phyloP scores from a whole-genome alignment of 371 early-diverging fungal species.

The Rhizopus sp. region DNA sequence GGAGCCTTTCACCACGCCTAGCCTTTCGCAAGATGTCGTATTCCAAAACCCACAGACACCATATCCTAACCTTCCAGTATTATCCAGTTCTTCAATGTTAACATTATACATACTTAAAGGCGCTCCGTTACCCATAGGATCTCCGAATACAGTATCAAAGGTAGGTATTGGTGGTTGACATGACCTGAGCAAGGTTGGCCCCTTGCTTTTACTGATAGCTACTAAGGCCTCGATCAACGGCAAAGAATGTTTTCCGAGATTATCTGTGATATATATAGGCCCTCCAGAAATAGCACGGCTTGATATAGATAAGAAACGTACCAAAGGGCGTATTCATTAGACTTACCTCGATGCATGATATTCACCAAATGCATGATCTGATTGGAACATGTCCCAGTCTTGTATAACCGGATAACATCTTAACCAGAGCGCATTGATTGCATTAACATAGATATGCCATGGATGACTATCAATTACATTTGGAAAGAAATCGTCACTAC shows the following conservation, averaged over 20 bases:
- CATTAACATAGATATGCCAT: slow-evolving; percentile 54
- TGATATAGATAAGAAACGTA: background rate
- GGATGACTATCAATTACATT: slow-evolving; percentile 39
- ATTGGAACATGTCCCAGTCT: slow-evolving; percentile 63
- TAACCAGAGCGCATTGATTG: slow-evolving; percentile 37
- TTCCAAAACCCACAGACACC: slow-evolving; percentile 25
- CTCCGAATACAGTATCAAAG: slow-evolving; percentile 20
- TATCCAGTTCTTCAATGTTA: slow-evolving; percentile 1
- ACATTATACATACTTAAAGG: slow-evolving; percentile 12
- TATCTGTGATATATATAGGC: slow-evolving; percentile 50
- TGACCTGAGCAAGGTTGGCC: slow-evolving; percentile 14
- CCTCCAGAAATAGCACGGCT: slow-evolving; percentile 49
- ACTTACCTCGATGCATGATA: slow-evolving; percentile 44
- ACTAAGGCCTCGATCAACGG: slow-evolving; percentile 23
- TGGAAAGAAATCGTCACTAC: slow-evolving; percentile 54
- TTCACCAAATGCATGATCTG: slow-evolving; percentile 41
- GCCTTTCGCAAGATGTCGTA: background rate
- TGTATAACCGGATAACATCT: slow-evolving; percentile 14
- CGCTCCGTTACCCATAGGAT: slow-evolving; percentile 10
- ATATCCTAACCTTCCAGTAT: background rate
- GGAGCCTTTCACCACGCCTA: slow-evolving; percentile 6
- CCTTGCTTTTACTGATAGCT: slow-evolving; percentile 9
- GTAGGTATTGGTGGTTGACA: slow-evolving; percentile 13
- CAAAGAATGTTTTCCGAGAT: slow-evolving; percentile 24
- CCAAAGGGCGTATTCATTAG: background rate